Evolutionary conservation across 345 rosid genomes (phyloP), one percentile per base, ranked within the genome.

Genomic region (Microcos paniculata): DNA sequence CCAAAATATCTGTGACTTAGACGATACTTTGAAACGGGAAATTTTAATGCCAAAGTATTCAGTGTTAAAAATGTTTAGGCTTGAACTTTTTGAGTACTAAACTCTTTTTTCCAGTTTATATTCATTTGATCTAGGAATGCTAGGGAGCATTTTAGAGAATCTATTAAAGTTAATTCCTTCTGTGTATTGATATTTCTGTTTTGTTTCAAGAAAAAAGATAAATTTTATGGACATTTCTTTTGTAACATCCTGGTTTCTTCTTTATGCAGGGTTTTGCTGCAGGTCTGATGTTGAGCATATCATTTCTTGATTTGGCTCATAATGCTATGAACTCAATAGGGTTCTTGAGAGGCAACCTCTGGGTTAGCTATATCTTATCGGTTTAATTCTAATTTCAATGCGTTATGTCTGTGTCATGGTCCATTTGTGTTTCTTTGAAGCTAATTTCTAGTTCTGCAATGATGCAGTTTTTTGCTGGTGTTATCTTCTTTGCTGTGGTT

Each of bases 261-360:
- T 81, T 46, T 72, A 23, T 84, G 73, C 90, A 95, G 99, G 99
- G 98, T 59, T 96, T 96, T 88, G 99, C 99, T 66, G 90, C 99
- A 8, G 99, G 99, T 75, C 82, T 96, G 52, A 96, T 96, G 99
- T 87, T 96, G 84, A 90, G 99, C 84, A 96, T 96, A 78, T 96
- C 99, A 8, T 96, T 96, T 86, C 81, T 96, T 38, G 99, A 96
- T 88, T 87, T 93, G 77, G 99, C 98, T 64, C 98, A 96, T 84
- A 96, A 96, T 86, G 96, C 99, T 45, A 89, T 96, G 1, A 96
- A 96, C 86, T 88, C 99, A 62, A 91, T 95, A 61, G 99, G 99
- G 48, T 96, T 96, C 85, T 86, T 96, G 46, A 96, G 87, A 78
- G 99, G 88, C 48, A 96, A 96, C 82, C 97, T 96, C 42, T 96